Evolutionary conservation across 2,329 filamentous ascomycete species (phyloP), one percentile per base, ranked within the genome.

Genomic region (Fusarium euwallaceae): DNA sequence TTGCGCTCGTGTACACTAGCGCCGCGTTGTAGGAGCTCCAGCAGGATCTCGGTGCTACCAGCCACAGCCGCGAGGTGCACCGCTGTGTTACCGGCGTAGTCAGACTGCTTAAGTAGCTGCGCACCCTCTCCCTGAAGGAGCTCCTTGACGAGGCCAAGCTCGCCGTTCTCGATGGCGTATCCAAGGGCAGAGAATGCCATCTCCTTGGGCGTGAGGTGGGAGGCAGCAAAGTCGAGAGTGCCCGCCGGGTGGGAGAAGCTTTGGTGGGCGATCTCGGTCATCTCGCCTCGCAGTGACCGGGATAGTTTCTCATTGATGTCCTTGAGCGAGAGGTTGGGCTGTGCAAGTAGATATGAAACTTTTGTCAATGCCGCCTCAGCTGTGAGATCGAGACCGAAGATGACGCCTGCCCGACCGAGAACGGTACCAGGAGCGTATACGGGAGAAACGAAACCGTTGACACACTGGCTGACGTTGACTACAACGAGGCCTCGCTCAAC

Each of bases 331-430:
- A 93, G 86, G 36, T 87, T 88, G 1, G 93, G 91, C 5, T 88
- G 82, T 6, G 94, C 93, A 20, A 98, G 88, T 4, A 98, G 89
- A 81, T 97, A 97, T 2, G 94, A 94, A 32, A 98, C 88, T 83
- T 98, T 98, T 22, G 95, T 97, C 76, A 98, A 89, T 7, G 95
- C 95, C 4, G 94, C 95, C 84, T 98, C 95, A 24, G 93, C 93
- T 0, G 95, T 98, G 84, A 98, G 88, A 79, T 97, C 95, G 75
- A 95, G 90, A 7, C 95, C 95, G 75, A 97, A 95, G 36, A 97
- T 94, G 59, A 98, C 94, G 37, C 95, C 95, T 3, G 94, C 94
- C 64, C 92, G 89, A 43, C 94, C 94, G 20, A 98, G 89, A 45
- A 93, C 92, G 75, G 94, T 94, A 10, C 92, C 93, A 0, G 93